Evolutionary conservation across 208 protist genomes (phyloP).

Genomic region (Acanthamoeba sp.): DNA sequence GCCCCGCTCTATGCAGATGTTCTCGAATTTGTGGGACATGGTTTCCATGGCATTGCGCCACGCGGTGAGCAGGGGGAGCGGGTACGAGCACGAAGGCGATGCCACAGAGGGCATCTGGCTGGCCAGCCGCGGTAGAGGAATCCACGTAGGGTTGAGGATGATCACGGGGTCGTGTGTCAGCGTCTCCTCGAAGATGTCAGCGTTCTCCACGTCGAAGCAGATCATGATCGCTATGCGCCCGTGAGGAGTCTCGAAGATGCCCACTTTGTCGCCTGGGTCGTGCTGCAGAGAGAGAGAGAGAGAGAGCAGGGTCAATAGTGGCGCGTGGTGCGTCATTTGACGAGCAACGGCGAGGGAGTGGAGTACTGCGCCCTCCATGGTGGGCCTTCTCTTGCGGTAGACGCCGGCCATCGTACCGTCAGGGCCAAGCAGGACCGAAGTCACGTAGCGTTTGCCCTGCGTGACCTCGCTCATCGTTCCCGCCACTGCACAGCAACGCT

Average conservation of each 20-base stretch:
- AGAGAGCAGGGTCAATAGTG: neutral
- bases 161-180: conserved; percentile 51
- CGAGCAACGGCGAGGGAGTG: no score
- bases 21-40: conserved; percentile 76
- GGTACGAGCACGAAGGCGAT: neutral
- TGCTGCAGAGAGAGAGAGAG: neutral
- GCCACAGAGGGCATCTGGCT: conserved; percentile 3
- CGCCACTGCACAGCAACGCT: neutral
- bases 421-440: neutral
- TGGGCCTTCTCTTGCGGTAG: conserved; percentile 64
- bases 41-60: conserved; percentile 60
- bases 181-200: conserved; percentile 69
- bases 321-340: neutral
- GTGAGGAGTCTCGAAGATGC: conserved; percentile 49
- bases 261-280: conserved; percentile 24
- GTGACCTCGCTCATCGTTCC: conserved; percentile 5
- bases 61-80: neutral
- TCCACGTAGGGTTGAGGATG: conserved; percentile 73
- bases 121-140: neutral
- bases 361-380: conserved; percentile 33
- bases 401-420: conserved; percentile 12
- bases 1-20: conserved; percentile 19
- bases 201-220: conserved; percentile 79
- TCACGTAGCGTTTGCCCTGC: conserved; percentile 14
- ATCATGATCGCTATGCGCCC: conserved; percentile 71